phyloP scores from a whole-genome alignment of 768 basidiomycete species.

The Ramaria sp. region DNA sequence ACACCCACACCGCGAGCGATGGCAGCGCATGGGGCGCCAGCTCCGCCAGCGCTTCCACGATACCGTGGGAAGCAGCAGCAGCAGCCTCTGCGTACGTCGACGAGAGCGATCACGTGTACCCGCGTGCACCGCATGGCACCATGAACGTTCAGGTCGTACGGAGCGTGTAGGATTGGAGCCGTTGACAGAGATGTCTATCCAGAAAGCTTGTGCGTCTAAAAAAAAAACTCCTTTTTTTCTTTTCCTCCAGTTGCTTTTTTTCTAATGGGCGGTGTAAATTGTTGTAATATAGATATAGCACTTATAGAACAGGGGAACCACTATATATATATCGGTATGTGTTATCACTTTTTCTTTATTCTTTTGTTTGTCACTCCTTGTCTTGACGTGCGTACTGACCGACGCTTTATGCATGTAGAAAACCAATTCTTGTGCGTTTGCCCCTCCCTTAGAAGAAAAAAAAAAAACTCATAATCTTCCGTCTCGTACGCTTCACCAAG shows the following conservation, averaged over 20 bases:
- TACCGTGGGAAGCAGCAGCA: no score
- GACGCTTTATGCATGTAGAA: no score
- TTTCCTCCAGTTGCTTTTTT: background rate
- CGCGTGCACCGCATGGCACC: conserved; percentile 33
- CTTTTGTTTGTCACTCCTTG: conserved; percentile 7
- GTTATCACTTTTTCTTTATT: background rate
- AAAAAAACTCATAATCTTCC: background rate
- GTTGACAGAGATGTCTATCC: conserved; percentile 81
- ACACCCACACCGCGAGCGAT: conserved; percentile 60
- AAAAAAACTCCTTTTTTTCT: no score
- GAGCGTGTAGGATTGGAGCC: conserved; percentile 89
- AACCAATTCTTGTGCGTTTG: conserved; percentile 81
- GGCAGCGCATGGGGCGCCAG: conserved; percentile 41
- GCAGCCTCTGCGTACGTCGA: conserved; percentile 22
- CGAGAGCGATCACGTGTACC: conserved; percentile 29
- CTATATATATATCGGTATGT: conserved; percentile 83
- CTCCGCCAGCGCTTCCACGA: conserved; percentile 61
- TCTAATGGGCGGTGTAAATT: background rate
- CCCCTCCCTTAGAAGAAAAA: no score
- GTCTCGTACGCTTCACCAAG: conserved; percentile 22
- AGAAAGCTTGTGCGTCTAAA: conserved; percentile 79
- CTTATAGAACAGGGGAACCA: conserved; percentile 78
- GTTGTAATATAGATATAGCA: conserved; percentile 42
- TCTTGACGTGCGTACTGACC: no score
- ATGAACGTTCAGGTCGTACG: conserved; percentile 75